Evolutionary conservation across 1,284 basidiomycete species (phyloP).

Genomic region (Microbotryum lychnidis-dioicae): DNA sequence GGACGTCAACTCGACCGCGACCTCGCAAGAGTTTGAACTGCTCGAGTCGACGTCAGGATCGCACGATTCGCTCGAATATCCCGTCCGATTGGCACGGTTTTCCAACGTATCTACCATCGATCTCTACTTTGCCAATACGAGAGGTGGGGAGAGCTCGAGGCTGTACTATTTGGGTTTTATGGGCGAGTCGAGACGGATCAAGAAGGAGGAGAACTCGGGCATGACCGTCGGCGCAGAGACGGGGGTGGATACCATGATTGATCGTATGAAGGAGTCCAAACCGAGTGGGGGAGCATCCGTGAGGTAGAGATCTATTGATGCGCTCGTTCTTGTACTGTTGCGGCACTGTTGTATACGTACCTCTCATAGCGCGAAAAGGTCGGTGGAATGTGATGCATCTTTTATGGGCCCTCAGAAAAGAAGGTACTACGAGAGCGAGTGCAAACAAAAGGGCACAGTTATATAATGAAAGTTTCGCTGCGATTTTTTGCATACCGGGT

Average conservation of each 20-base stretch:
- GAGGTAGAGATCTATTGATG: neutral
- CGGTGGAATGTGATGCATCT: too few relatives aligned
- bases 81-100: slow-evolving; percentile 62
- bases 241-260: slow-evolving; percentile 14
- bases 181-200: slow-evolving; percentile 55
- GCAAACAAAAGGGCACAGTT: too few relatives aligned
- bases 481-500: too few relatives aligned
- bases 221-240: slow-evolving; percentile 29
- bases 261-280: slow-evolving; percentile 25
- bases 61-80: slow-evolving; percentile 54
- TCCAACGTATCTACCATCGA: slow-evolving; percentile 62
- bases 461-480: too few relatives aligned
- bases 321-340: neutral
- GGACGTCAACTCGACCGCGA: slow-evolving; percentile 38
- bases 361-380: too few relatives aligned
- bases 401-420: too few relatives aligned
- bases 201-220: slow-evolving; percentile 45
- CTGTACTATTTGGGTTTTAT: slow-evolving; percentile 73
- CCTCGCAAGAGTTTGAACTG: slow-evolving; percentile 61
- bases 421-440: too few relatives aligned
- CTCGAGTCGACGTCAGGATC: slow-evolving; percentile 58
- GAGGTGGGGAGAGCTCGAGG: slow-evolving; percentile 54
- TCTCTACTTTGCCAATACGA: slow-evolving; percentile 64
- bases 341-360: too few relatives aligned
- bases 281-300: slow-evolving; percentile 11